Evolutionary conservation across 169 alveolate species (phyloP), one percentile per base, ranked within the genome.

Genomic region (Plasmodium gonderi): DNA sequence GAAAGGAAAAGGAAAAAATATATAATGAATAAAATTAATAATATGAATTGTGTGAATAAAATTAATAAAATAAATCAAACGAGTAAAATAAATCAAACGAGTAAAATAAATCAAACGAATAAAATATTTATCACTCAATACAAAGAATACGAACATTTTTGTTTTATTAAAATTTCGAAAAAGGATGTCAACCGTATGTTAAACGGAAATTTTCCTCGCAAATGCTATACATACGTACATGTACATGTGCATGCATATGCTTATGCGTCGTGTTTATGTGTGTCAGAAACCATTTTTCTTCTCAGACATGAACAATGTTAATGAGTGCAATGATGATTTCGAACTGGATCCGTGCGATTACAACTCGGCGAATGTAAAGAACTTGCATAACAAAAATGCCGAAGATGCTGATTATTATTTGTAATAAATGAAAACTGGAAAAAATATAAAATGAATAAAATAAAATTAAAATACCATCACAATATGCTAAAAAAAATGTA

Each of bases 401-500:
- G 93, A 87, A 54, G 93, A 87, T 49, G 80, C 93, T 20, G 93
- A 87, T 60, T 87, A 87, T 54, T 87, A 87, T 68, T 87, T 87
- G 93, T 87, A 87, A 82, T 82, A 29, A 69, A 65, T 44, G 68
- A 80, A 80, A 80, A 64, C 0, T 33, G 80, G 23, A 68, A 31
- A 47, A 31, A 79, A 51, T 33, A 79, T 14, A 54, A 47, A 23
- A 79, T n/a, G 42, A 78, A 72, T 3, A 72, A 1, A 78, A 54
- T 38, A 6, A 40, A 49, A 79, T 17, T n/a, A n/a, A n/a, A n/a
- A n/a, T n/a, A n/a, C n/a, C n/a, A 67, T 20, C n/a, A 14, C 29
- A 26, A 31, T 36, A n/a, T 44, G 29, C 12, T n/a, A 1, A 51
- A 1, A 51, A 26, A 29, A 6, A 26, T 31, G 31, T 33, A 67